These are phyloP conservation scores for Climacium dendroides DNA, from an alignment of 225 moss, liverwort and hornwort species.

Conservation along the genomic window DNA sequence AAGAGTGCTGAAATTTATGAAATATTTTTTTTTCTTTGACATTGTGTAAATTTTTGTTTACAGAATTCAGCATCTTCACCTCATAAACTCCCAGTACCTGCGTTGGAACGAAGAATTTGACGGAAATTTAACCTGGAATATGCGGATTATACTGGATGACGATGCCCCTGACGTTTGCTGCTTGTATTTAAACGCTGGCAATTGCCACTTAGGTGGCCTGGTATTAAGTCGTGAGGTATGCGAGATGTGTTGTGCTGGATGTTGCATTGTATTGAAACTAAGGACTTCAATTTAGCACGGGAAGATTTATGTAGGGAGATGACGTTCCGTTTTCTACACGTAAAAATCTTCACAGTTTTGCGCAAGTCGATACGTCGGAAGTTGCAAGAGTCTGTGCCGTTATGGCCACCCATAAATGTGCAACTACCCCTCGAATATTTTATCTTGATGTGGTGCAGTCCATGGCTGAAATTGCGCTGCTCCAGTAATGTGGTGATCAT, in stretches of 20 bases:
- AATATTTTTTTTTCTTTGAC: neutral
- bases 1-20: neutral
- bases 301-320: neutral
- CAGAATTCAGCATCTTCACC: neutral
- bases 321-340: neutral
- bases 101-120: neutral
- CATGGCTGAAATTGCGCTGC: neutral
- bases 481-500: neutral
- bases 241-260: neutral
- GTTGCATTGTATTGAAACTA: neutral
- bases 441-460: neutral
- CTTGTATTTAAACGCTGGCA: neutral
- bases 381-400: neutral
- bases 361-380: neutral
- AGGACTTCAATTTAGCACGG: neutral
- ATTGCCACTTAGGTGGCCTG: neutral
- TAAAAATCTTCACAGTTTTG: neutral
- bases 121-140: neutral
- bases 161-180: neutral
- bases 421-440: neutral
- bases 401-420: neutral
- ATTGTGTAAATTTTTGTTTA: neutral
- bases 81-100: neutral
- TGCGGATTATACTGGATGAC: neutral
- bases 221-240: neutral